Base-by-base conservation (phyloP, 2,329 filamentous ascomycete species). In the Beauveria medogensis region DNA sequence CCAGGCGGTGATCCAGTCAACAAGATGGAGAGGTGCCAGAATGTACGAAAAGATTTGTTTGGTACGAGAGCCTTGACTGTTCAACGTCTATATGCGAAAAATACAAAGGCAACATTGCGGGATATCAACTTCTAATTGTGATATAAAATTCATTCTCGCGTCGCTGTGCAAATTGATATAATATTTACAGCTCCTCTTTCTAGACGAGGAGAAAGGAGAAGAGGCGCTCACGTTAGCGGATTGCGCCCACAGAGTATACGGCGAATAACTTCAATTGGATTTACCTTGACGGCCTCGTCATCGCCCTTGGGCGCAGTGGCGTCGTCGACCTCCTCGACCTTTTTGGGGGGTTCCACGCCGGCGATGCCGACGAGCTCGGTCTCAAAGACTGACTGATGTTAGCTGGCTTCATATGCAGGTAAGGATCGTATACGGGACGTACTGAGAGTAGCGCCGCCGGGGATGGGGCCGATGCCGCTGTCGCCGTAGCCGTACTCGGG, bases 321-420 rank as follows among this genome's bases (percentile, higher is more conserved):
- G 28, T 52, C 50, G 18, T 37, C 30, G 47, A 20, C 54, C 41
- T 55, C 24, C 9, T 44, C 55, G 37, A 3, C 56, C 26, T 43
- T 44, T 30, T 53, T 53, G 41, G 57, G 57, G 22, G 57, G 22
- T 22, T 60, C 71, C 30, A 93, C 89, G 34, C 92, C 92, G 18
- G 86, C 80, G 70, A 97, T 97, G 60, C 83, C 87, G 69, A 97
- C 80, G 66, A 97, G 79, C 77, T 96, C 91, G 51, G 92, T 96
- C 79, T 96, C 91, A 71, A 97, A 97, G 58, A 97, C 85, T 89
- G 68, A 51, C 57, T 46, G 48, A 56, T 47, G 60, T 69, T 61
- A 66, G 65, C 54, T 55, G 62, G 43, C 28, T 55, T 46, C 60
- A 28, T 41, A n/a, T 43, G 54, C 22, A 52, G 59, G 6, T 2